These are phyloP conservation scores for Populus euphratica DNA, from an alignment of 345 rosid genomes.

Conservation along the genomic window DNA sequence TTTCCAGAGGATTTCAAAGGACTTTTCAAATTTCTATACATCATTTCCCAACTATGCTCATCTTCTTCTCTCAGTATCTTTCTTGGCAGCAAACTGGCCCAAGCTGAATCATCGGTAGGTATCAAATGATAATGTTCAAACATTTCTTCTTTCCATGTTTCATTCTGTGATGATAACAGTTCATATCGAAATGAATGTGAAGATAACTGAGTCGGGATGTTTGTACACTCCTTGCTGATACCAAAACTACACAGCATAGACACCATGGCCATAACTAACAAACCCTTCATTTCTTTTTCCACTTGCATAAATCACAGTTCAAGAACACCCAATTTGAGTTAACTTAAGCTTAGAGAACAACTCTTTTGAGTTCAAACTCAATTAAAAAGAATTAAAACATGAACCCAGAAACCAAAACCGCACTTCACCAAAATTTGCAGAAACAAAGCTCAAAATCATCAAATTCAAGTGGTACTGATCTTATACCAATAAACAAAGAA, in stretches of 20 bases:
- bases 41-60: conserved; percentile 62
- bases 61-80: conserved; percentile 63
- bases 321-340: not conserved
- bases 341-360: not conserved
- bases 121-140: conserved; percentile 74
- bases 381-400: conserved; percentile 1
- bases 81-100: conserved; percentile 69
- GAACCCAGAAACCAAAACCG: conserved; percentile 19
- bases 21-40: conserved; percentile 68
- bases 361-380: not conserved
- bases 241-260: conserved; percentile 25
- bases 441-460: not conserved
- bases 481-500: not conserved
- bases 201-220: conserved; percentile 48
- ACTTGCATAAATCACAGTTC: no score
- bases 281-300: conserved; percentile 27
- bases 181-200: conserved; percentile 72
- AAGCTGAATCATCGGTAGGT: conserved; percentile 79
- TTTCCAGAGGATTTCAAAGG: conserved; percentile 29
- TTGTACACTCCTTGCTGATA: conserved; percentile 80
- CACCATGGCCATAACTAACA: conserved; percentile 17
- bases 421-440: not conserved
- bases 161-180: conserved; percentile 58
- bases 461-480: not conserved
- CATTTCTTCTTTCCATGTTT: conserved; percentile 60